Base-by-base conservation (phyloP, 2,329 filamentous ascomycete species). In the Exophiala sp. region DNA sequence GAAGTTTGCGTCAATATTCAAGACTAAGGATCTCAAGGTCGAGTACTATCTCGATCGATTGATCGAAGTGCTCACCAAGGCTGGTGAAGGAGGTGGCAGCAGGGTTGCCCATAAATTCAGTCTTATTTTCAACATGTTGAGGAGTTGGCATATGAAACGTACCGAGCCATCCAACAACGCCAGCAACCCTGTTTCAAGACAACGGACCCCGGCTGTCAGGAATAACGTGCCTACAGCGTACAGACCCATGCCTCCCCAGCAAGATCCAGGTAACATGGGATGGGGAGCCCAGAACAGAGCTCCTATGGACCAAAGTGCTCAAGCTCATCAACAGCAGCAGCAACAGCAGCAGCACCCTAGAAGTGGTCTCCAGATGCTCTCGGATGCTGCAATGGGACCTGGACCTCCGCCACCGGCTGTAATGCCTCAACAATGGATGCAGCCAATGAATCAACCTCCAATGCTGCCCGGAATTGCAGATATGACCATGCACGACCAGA, bases 31-130 rank as follows among this genome's bases (percentile, higher is more conserved):
- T 57, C 77, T 91, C 68, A 81, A 82, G 52, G 70, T 78, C 13
- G 76, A 81, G 56, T 72, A 78, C 46, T 85, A 88, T 62, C 73
- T 94, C 2, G 82, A 87, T 55, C 75, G 73, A n/a, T 71, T 90
- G 16, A 77, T 88, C 1, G 76, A 81, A 1, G 82, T 83, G 59
- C 85, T 91, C 60, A 75, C 76, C 50, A 74, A 76, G 32, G 76
- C 82, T 0, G 82, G 83, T 0, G 78, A 78, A 2, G 76, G 77
- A 1, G 79, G 84, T 43, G 78, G 76, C 52, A 86, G 80, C 38
- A 75, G 82, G 1, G 80, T 83, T 0, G 79, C 83, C 0, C 73
- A 75, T 43, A 88, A 87, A 65, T 89, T 89, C 56, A 71, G 85
- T 2, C 74, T 86, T 51, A 81, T 88, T 4, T 69, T 89, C 8